Evolutionary conservation across 768 basidiomycete genomes (phyloP).

Genomic region (Mycena maculata): DNA sequence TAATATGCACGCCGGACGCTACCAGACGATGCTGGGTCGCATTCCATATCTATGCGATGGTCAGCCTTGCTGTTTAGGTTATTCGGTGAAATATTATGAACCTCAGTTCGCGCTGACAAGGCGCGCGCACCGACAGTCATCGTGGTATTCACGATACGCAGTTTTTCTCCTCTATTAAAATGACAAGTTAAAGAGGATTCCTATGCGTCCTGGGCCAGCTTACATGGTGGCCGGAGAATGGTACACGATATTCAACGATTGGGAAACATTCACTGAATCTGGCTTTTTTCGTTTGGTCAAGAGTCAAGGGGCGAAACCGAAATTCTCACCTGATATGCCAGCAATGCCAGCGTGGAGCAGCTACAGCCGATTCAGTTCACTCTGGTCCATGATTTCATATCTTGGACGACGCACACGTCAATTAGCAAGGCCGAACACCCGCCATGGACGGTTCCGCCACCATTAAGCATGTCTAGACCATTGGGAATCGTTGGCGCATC

Average conservation of each 20-base stretch:
- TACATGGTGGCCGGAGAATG: conserved; percentile 31
- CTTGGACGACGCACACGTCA: conserved; percentile 10
- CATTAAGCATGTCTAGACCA: conserved; percentile 13
- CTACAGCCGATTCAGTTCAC: background rate
- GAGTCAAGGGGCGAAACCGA: too few relatives aligned
- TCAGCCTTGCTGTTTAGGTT: too few relatives aligned
- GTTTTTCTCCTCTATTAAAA: conserved; percentile 17
- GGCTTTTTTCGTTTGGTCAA: too few relatives aligned
- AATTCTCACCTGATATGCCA: too few relatives aligned
- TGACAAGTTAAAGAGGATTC: background rate
- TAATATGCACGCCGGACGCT: conserved; percentile 20
- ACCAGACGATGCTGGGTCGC: conserved; percentile 17
- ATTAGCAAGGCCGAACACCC: conserved; percentile 24
- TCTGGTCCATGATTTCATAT: background rate
- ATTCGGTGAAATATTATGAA: background rate
- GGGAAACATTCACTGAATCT: conserved; percentile 27
- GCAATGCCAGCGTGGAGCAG: background rate
- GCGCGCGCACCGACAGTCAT: conserved; percentile 22
- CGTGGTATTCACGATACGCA: conserved; percentile 27
- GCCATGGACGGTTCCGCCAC: conserved; percentile 26
- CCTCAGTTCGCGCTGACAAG: conserved; percentile 27
- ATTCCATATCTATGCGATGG: conserved; percentile 27
- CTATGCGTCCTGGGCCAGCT: background rate
- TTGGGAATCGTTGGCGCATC: background rate
- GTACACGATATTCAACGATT: conserved; percentile 28